Conservation (phyloP, 331 rosid genomes). For the Arachis monticola region DNA sequence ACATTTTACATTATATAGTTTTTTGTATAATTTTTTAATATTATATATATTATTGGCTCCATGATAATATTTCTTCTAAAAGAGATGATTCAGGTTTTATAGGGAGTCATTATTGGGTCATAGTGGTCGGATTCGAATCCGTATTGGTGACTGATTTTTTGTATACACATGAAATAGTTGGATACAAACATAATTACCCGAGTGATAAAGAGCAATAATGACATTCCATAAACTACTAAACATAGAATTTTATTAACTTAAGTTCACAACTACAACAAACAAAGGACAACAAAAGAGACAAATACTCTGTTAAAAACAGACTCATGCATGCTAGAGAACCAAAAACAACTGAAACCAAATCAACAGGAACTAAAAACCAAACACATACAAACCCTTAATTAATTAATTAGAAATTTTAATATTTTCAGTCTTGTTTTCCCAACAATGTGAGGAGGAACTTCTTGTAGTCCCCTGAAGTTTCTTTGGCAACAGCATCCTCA, state of each 20-base stretch:
- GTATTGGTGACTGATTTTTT: no score
- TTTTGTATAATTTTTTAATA: no score
- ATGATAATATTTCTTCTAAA: no score
- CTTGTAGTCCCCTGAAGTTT: slow-evolving; percentile 73
- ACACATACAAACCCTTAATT: no score
- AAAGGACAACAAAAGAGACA: neutral
- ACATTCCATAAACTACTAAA: neutral
- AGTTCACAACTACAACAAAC: no score
- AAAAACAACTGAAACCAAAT: neutral
- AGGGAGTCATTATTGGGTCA: no score
- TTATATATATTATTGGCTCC: no score
- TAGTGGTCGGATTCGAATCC: no score
- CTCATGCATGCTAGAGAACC: neutral
- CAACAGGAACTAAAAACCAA: neutral
- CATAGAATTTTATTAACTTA: neutral
- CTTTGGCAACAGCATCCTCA: slow-evolving; percentile 72
- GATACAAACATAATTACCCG: neutral
- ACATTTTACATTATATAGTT: no score
- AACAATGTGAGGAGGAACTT: slow-evolving; percentile 61
- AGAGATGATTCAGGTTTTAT: no score
- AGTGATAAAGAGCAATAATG: neutral
- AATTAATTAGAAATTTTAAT: neutral
- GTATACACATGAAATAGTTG: no score
- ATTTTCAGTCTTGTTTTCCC: slow-evolving; percentile 46
- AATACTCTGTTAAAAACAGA: neutral